These are phyloP conservation scores for Pythium rhizo-oryzae DNA, from an alignment of 352 stramenopile genomes.

Conservation along the genomic window DNA sequence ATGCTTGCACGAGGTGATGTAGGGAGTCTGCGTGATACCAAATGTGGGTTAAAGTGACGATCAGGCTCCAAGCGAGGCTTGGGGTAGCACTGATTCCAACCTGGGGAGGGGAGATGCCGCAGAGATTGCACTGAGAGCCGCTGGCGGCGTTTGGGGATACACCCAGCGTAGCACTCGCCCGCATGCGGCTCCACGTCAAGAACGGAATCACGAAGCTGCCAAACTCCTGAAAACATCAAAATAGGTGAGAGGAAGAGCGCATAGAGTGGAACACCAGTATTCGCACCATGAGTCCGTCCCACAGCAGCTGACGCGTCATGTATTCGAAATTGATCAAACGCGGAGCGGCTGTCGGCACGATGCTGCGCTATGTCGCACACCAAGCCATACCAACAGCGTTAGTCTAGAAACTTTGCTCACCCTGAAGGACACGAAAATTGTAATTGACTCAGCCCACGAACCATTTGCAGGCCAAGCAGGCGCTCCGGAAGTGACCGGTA, in stretches of 20 bases:
- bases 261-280: too few species aligned
- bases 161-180: conserved; percentile 20
- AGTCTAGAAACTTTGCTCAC: too few species aligned
- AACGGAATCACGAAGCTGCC: conserved; percentile 76
- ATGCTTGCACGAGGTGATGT: conserved; percentile 88
- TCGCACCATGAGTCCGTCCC: conserved; percentile 78
- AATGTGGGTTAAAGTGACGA: not conserved
- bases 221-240: conserved; percentile 53
- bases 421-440: too few species aligned
- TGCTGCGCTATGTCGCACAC: conserved; percentile 47
- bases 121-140: conserved; percentile 56
- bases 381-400: too few species aligned
- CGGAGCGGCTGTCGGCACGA: conserved; percentile 48
- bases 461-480: conserved; percentile 70
- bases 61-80: not conserved
- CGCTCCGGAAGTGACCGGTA: conserved; percentile 77
- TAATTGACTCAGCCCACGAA: conserved; percentile 36
- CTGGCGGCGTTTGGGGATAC: conserved; percentile 12
- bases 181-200: conserved; percentile 63
- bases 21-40: conserved; percentile 67
- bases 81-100: conserved; percentile 14
- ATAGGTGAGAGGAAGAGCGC: too few species aligned
- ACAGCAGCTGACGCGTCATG: conserved; percentile 86
- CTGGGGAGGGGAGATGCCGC: conserved; percentile 56
- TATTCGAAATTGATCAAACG: conserved; percentile 87